phyloP scores from a whole-genome alignment of 192 early-diverging fungal genomes.

The Entomortierella parvispora region DNA sequence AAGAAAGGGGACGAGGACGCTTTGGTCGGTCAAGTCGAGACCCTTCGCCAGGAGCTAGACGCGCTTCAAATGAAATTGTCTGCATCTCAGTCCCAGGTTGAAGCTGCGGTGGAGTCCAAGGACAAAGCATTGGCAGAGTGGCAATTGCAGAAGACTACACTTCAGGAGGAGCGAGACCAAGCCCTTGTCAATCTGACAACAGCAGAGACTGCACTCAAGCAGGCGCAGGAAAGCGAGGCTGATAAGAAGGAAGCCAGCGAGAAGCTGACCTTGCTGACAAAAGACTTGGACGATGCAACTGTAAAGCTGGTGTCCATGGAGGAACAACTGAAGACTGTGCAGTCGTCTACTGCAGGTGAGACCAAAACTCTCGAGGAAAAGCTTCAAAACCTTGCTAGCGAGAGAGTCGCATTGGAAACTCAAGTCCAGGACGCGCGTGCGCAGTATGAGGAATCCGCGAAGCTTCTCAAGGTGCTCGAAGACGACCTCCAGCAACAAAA shows the following conservation, averaged over 20 bases:
- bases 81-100: constrained; percentile 9
- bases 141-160: constrained; percentile 3
- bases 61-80: constrained; percentile 22
- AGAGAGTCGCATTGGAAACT: constrained; percentile 8
- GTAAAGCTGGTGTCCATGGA: constrained; percentile 15
- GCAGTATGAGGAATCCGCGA: constrained; percentile 26
- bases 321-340: constrained; percentile 13
- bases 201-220: constrained; percentile 9
- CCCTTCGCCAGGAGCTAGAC: constrained; percentile 19
- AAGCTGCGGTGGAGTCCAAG: background rate
- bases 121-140: constrained; percentile 3
- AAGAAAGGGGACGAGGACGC: constrained; percentile 16
- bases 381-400: constrained; percentile 3
- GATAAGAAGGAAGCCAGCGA: constrained; percentile 8
- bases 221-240: constrained; percentile 10
- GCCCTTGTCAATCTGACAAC: constrained; percentile 16
- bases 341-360: constrained; percentile 9
- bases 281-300: constrained; percentile 24
- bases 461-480: constrained; percentile 45
- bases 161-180: constrained; percentile 6
- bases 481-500: constrained; percentile 44
- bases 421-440: constrained; percentile 26
- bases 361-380: constrained; percentile 24
- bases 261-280: constrained; percentile 17
- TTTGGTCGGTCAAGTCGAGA: constrained; percentile 8